Evolutionary conservation across 2,329 filamentous ascomycete species (phyloP).

Genomic region (Ceratocystis cacaofunesta): DNA sequence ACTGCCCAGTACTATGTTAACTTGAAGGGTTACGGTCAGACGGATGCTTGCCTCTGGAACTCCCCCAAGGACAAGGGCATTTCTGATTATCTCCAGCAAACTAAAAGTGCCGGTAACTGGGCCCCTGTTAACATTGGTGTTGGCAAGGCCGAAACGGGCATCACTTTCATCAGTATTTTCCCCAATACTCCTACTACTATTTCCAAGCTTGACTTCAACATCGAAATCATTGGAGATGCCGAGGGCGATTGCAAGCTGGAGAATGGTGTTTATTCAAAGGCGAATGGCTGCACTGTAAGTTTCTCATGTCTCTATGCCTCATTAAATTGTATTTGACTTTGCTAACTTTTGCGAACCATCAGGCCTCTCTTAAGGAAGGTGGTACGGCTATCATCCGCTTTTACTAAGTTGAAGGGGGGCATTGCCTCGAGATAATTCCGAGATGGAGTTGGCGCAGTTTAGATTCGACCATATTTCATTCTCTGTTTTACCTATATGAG

Average conservation of each 20-base stretch:
- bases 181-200: conserved; percentile 63
- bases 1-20: conserved; percentile 97
- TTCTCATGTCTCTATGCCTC: not conserved
- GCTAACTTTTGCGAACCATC: conserved; percentile 6
- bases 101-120: conserved; percentile 55
- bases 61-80: conserved; percentile 29
- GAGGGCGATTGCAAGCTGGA: conserved; percentile 45
- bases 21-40: conserved; percentile 51
- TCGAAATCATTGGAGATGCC: conserved; percentile 57
- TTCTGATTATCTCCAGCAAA: no score
- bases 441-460: not conserved
- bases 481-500: no score
- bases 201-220: conserved; percentile 59
- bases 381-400: conserved; percentile 32
- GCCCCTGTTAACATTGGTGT: conserved; percentile 76
- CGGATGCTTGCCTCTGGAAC: conserved; percentile 64
- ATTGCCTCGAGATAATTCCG: not conserved
- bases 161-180: conserved; percentile 71
- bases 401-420: conserved; percentile 20
- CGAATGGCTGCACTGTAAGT: conserved; percentile 67
- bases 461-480: not conserved
- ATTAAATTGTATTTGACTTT: not conserved
- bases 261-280: conserved; percentile 45
- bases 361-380: conserved; percentile 32
- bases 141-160: conserved; percentile 47